phyloP scores from a whole-genome alignment of 176 grass and related monocot genomes.

The Microstegium vimineum region DNA sequence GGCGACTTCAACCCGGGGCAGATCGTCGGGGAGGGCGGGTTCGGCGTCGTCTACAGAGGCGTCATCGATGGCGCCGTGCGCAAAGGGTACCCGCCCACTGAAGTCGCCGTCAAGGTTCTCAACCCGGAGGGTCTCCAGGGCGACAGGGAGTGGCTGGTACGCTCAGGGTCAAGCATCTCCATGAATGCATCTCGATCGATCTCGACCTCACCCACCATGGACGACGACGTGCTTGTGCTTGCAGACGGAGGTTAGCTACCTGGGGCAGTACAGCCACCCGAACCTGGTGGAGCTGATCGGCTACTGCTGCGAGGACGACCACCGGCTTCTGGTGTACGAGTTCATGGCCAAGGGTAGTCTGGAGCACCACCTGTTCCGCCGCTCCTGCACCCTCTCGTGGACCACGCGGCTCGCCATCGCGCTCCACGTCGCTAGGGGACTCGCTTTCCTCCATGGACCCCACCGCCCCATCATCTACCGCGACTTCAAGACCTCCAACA shows the following conservation, averaged over 20 bases:
- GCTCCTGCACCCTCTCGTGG: slow-evolving; percentile 55
- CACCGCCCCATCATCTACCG: slow-evolving; percentile 68
- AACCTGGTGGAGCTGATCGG: slow-evolving; percentile 74
- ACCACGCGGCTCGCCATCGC: slow-evolving; percentile 48
- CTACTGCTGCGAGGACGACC: slow-evolving; percentile 79
- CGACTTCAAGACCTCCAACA: slow-evolving; percentile 88
- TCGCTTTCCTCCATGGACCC: slow-evolving; percentile 73
- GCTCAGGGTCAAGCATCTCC: background rate
- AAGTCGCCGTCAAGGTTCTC: slow-evolving; percentile 70
- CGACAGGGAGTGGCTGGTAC: slow-evolving; percentile 85
- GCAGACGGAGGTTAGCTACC: slow-evolving; percentile 76
- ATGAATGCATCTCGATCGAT: no score
- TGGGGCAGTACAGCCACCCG: slow-evolving; percentile 59
- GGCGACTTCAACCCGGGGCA: slow-evolving; percentile 40
- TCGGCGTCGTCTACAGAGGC: slow-evolving; percentile 69
- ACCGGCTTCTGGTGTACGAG: slow-evolving; percentile 80
- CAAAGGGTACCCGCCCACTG: slow-evolving; percentile 13
- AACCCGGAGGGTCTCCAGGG: slow-evolving; percentile 69
- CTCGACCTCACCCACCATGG: background rate
- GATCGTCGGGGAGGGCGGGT: slow-evolving; percentile 77
- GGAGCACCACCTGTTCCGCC: slow-evolving; percentile 76
- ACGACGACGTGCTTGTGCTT: background rate
- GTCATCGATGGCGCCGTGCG: slow-evolving; percentile 15
- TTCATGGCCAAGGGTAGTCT: slow-evolving; percentile 82
- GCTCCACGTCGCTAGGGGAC: slow-evolving; percentile 49